Evolutionary conservation across 345 rosid genomes (phyloP), one percentile per base, ranked within the genome.

Genomic region (Brassica incana): DNA sequence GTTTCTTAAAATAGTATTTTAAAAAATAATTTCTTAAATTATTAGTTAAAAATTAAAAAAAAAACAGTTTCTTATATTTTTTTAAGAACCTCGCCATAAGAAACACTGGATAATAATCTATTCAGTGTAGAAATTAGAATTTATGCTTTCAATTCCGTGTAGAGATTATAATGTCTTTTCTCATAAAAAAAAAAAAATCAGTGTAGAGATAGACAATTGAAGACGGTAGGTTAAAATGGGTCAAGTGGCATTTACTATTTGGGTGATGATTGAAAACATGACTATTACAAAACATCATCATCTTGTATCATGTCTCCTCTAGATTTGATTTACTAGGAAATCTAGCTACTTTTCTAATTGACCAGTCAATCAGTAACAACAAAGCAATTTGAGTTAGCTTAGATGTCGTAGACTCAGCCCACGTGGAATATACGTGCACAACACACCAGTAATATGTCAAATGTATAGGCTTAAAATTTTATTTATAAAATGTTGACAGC

Each of bases 161-260:
- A 29, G 32, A 29, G 32, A 29, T 29, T 29, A 29, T 3, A 29
- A 29, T 3, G 32, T 29, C 4, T 29, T 29, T 29, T 29, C 32
- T 29, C 32, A 29, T 3, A 29, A 29, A 3, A 29, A 29, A 27
- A 27, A 2, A 29, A 29, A 29, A 29, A 29, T 29, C 32, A 29
- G 32, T 56, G 50, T 4, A 69, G 3, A 78, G 58, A 52, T 40
- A 56, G 2, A 74, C 18, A 63, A 25, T 48, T 63, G 71, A 61
- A 69, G 70, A 33, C 69, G 72, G 61, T 69, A 69, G 62, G 71
- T 74, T 65, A 69, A 69, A 74, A 5, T n/a, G 71, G 65, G 36
- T 69, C 33, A 50, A 69, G 78, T 69, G 71, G 69, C 67, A 73
- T 73, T 73, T 73, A 78, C 77, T 72, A 67, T 78, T 72, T 78